These are phyloP conservation scores for Acanthamoeba castellanii DNA, from an alignment of 208 protist genomes.

Conservation along the genomic window DNA sequence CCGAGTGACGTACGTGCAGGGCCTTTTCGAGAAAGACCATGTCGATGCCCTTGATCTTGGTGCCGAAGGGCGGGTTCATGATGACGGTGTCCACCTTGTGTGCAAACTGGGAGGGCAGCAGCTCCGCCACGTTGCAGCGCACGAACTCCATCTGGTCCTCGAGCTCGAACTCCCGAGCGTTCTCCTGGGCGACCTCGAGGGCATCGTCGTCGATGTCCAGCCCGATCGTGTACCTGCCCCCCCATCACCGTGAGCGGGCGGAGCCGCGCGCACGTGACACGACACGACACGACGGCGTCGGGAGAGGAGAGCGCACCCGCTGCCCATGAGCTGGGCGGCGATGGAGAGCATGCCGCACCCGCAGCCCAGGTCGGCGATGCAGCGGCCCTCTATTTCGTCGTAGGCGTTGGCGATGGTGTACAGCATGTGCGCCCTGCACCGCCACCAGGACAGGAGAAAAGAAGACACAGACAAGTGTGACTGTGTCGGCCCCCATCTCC, in stretches of 20 bases:
- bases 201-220: conserved; percentile 82
- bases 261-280: too few relatives aligned
- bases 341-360: conserved; percentile 82
- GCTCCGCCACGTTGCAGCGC: conserved; percentile 56
- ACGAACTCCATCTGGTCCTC: conserved; percentile 80
- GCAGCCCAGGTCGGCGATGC: conserved; percentile 82
- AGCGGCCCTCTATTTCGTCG: conserved; percentile 80
- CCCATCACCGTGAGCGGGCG: too few relatives aligned
- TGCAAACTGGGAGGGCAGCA: background rate
- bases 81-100: conserved; percentile 83
- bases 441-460: background rate
- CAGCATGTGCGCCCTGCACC: conserved; percentile 12
- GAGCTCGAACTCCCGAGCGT: conserved; percentile 76
- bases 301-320: conserved; percentile 11
- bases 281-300: background rate
- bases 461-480: too few relatives aligned
- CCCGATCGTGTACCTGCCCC: conserved; percentile 72
- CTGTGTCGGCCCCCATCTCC: too few relatives aligned
- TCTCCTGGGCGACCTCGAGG: conserved; percentile 76
- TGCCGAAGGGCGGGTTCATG: conserved; percentile 88
- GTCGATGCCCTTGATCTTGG: conserved; percentile 82
- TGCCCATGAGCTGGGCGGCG: conserved; percentile 75
- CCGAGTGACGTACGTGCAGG: conserved; percentile 67
- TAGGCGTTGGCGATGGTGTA: conserved; percentile 8
- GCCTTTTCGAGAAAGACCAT: conserved; percentile 80